These are phyloP conservation scores for Teunomyces pallodes DNA, from an alignment of 805 yeast species.

Conservation along the genomic window DNA sequence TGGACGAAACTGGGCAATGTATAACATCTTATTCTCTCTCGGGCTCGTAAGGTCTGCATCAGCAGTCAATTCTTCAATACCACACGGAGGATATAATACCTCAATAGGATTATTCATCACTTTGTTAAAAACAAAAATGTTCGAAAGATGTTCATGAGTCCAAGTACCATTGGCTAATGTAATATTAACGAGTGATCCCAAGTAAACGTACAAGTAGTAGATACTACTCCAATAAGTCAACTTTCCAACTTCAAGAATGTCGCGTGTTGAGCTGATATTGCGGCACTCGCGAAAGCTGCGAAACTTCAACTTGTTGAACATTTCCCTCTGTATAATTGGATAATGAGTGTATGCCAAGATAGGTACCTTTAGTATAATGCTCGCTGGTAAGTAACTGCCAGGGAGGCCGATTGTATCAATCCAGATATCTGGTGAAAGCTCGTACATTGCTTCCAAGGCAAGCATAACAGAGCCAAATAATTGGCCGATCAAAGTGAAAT, in stretches of 20 bases:
- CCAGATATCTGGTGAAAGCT: conserved; percentile 82
- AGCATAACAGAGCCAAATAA: conserved; percentile 74
- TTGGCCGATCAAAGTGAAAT: conserved; percentile 82
- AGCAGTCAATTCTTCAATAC: conserved; percentile 49
- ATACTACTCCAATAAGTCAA: conserved; percentile 71
- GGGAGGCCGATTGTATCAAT: conserved; percentile 95
- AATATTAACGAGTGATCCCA: conserved; percentile 65
- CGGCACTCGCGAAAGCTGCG: conserved; percentile 16
- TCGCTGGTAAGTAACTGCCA: conserved; percentile 70
- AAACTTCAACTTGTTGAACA: conserved; percentile 62
- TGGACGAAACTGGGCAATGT: conserved; percentile 90
- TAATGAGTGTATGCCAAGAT: conserved; percentile 89
- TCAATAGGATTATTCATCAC: conserved; percentile 23
- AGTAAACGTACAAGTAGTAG: conserved; percentile 58
- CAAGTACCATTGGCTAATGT: conserved; percentile 84
- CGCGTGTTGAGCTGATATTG: conserved; percentile 13
- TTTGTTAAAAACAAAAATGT: conserved; percentile 56
- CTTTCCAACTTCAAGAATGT: conserved; percentile 24
- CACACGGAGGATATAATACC: conserved; percentile 87
- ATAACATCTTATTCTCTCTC: conserved; percentile 46
- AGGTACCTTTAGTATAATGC: conserved; percentile 62
- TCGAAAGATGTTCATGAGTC: conserved; percentile 75
- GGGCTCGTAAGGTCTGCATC: conserved; percentile 4
- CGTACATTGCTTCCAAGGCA: conserved; percentile 65
- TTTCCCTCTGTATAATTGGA: conserved; percentile 86